Base-by-base conservation (phyloP, 768 basidiomycete species). In the Naganishia onofrii region DNA sequence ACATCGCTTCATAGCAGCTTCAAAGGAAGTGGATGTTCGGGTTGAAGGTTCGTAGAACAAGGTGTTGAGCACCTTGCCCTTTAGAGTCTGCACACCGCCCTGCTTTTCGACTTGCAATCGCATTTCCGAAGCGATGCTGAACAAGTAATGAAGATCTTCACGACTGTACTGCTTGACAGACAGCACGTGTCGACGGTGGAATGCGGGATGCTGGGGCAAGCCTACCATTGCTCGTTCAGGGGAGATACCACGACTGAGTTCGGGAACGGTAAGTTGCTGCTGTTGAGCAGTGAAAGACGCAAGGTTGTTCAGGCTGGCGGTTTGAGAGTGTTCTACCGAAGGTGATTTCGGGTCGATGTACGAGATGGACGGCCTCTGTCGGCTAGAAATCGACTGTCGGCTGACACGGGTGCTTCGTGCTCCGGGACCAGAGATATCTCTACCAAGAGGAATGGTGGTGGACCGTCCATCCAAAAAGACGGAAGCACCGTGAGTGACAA, bases 1-100 rank as follows among this genome's bases (percentile, higher is more conserved):
- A 76, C 93, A 93, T 60, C 96, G 88, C 81, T 96, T 95, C 96
- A 98, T 99, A 13, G 96, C 96, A 2, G 95, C 90, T 78, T 99
- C 95, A 76, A 99, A 99, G 10, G 95, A 97, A 4, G 90, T 86
- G 72, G 91, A 93, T 3, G 96, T 99, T 38, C 96, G 86, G 2
- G 96, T 99, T 2, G 93, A 96, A 0, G 95, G 91, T 80, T 99
- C 96, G 80, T 93, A 99, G 85, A 99, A 99, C 44, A 94, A 79
- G 26, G 88, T 93, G 78, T 90, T 92, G 7, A 99, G 85, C 0
- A 99, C 89, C 71, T 89, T 91, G 44, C 95, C 95, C 73, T 89
- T 90, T 54, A 98, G 84, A 69, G 96, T 87, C 74, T 98, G 93
- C 68, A 97, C 84, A 0, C 86, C 85, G 1, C 93, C 92, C 76